Evolutionary conservation across 2,329 filamentous ascomycete species (phyloP), one percentile per base, ranked within the genome.

Genomic region (Trichoderma atroviride): DNA sequence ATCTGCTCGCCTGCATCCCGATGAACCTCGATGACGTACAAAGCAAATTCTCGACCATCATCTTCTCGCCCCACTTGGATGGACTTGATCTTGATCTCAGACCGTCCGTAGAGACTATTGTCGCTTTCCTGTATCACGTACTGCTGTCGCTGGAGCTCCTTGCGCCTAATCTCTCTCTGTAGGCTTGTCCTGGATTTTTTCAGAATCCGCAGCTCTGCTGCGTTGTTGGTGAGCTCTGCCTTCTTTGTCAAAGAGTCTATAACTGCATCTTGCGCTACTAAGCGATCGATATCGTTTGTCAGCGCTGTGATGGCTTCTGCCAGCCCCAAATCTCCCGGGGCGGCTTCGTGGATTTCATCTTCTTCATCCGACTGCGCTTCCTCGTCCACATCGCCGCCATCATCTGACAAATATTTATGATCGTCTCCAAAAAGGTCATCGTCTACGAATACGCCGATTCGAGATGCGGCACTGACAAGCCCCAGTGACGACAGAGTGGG

Each of bases 51-150:
- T 74, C 93, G 91, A 7, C 95, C 95, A 75, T 97, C 94, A 33
- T 95, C 92, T 73, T 98, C 96, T 71, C 90, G 91, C 6, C 94
- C 95, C 16, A 97, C 93, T 81, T 97, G 93, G 66, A 97, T 94
- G 0, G 92, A 93, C 76, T 96, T 96, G 77, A 99, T 97, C 74
- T 88, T 91, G 74, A 98, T 89, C 0, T 89, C 93, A 2, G 96
- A 95, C 22, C 95, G 92, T 2, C 96, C 96, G 76, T 97, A 98
- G 29, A 99, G 84, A 78, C 94, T 97, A 79, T 97, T 99, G 78
- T 99, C 96, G 76, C 94, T 97, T 80, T 99, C 96, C 80, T 99
- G 96, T 9, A 98, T 89, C 57, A 97, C 93, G 75, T 99, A 99
- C 78, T 99, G 96, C 79, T 97, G 96, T 64, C 94, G 88, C 78